These are phyloP conservation scores for Garcia nutans DNA, from an alignment of 345 rosid species.

Conservation along the genomic window DNA sequence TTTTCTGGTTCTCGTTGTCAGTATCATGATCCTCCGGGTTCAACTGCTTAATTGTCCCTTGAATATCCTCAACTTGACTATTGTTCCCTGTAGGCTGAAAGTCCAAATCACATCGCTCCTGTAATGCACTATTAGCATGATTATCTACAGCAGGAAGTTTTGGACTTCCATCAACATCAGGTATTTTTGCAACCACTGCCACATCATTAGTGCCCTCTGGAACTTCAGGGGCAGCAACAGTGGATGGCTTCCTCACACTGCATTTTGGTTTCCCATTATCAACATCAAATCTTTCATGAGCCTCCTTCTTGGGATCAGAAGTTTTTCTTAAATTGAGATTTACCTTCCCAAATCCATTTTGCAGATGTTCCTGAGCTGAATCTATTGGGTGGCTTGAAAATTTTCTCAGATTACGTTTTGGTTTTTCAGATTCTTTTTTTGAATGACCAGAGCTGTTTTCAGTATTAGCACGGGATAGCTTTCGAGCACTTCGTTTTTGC, in stretches of 20 bases:
- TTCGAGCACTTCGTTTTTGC: constrained; percentile 46
- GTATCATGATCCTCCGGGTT: constrained; percentile 38
- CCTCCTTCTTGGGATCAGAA: constrained; percentile 45
- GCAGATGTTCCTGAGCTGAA: constrained; percentile 44
- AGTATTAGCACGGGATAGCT: constrained; percentile 37
- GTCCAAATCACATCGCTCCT: constrained; percentile 23
- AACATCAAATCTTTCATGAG: constrained; percentile 36
- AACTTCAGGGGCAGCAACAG: constrained; percentile 33
- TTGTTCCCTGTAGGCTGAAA: constrained; percentile 29
- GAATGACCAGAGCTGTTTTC: constrained; percentile 41
- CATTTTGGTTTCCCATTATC: constrained; percentile 45
- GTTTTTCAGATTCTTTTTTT: constrained; percentile 41
- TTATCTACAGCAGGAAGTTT: constrained; percentile 24
- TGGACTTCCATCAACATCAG: constrained; percentile 30
- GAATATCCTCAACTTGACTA: constrained; percentile 38
- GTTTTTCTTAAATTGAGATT: constrained; percentile 50
- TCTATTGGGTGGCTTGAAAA: constrained; percentile 31
- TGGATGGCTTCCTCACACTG: constrained; percentile 39
- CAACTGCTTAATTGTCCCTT: constrained; percentile 29
- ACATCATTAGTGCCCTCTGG: constrained; percentile 38
- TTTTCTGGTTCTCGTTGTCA: constrained; percentile 41
- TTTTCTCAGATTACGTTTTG: constrained; percentile 49
- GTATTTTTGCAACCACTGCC: constrained; percentile 24
- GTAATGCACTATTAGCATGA: constrained; percentile 27
- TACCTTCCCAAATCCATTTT: constrained; percentile 48